phyloP scores from a whole-genome alignment of 1,284 basidiomycete species.

The Phenoliferia sp. region DNA sequence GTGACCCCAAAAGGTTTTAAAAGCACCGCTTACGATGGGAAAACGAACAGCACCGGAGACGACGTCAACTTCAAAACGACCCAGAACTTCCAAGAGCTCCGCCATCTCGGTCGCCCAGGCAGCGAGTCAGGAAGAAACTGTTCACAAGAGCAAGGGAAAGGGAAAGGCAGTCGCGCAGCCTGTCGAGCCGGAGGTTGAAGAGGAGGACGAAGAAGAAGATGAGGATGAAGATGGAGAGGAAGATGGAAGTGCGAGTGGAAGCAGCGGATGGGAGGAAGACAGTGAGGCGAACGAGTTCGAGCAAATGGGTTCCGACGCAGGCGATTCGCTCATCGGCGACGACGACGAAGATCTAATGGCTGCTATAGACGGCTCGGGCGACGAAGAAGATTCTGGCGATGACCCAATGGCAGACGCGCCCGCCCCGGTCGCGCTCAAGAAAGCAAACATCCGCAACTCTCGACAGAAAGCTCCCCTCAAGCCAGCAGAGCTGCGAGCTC shows the following conservation, averaged over 20 bases:
- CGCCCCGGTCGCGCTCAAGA: neutral
- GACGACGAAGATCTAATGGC: slow-evolving; percentile 30
- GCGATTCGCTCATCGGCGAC: slow-evolving; percentile 32
- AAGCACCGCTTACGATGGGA: neutral
- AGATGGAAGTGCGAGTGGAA: slow-evolving; percentile 9
- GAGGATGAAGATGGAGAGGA: slow-evolving; percentile 19
- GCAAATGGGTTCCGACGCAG: slow-evolving; percentile 29
- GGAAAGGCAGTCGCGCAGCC: neutral
- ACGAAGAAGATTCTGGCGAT: slow-evolving; percentile 38
- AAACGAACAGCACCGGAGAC: neutral
- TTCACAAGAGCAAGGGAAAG: neutral
- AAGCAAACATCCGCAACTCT: slow-evolving; percentile 27
- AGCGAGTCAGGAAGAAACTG: neutral
- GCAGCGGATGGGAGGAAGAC: slow-evolving; percentile 28
- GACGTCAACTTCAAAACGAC: neutral
- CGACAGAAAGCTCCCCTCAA: slow-evolving; percentile 25
- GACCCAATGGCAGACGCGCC: slow-evolving; percentile 35
- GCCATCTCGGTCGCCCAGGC: neutral
- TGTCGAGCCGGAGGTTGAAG: neutral
- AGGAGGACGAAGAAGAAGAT: slow-evolving; percentile 4
- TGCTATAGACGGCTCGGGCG: slow-evolving; percentile 33
- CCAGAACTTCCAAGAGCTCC: neutral
- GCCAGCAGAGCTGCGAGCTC: slow-evolving; percentile 33
- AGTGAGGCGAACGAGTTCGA: slow-evolving; percentile 40
- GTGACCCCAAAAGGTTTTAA: too few species aligned